These are phyloP conservation scores for Kodamaea restingae DNA, from an alignment of 805 yeast species.

Conservation along the genomic window DNA sequence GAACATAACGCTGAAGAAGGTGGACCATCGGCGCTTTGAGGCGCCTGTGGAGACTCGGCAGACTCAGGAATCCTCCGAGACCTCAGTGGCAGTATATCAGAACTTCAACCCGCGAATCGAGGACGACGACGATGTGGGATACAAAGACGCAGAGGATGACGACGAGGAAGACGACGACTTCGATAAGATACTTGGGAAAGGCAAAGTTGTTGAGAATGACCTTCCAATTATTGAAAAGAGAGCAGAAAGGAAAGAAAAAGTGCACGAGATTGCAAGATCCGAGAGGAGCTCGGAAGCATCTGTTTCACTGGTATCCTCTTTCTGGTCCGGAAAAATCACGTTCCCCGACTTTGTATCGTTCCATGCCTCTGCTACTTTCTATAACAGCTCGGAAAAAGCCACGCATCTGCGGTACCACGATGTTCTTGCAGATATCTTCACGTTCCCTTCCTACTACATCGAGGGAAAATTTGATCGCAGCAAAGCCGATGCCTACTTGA, in stretches of 20 bases:
- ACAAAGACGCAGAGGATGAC: conserved; percentile 6
- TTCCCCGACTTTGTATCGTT: conserved; percentile 50
- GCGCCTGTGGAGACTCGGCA: conserved; percentile 1
- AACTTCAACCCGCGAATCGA: conserved; percentile 20
- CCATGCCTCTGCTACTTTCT: conserved; percentile 33
- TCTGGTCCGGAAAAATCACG: conserved; percentile 48
- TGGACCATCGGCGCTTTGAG: conserved; percentile 35
- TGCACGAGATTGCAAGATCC: not conserved
- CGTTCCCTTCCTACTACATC: conserved; percentile 34
- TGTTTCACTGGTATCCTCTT: no score
- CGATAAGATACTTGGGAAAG: conserved; percentile 3
- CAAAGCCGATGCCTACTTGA: conserved; percentile 56
- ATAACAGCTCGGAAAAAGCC: conserved; percentile 28
- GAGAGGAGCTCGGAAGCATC: not conserved
- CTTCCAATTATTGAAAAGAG: not conserved
- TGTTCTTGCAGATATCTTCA: conserved; percentile 27
- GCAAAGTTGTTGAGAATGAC: not conserved
- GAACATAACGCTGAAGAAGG: conserved; percentile 26
- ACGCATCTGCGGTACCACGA: conserved; percentile 21
- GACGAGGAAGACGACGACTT: conserved; percentile 7
- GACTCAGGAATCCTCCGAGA: not conserved
- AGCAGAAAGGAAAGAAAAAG: not conserved
- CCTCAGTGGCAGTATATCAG: conserved; percentile 9
- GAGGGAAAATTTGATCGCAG: conserved; percentile 59
- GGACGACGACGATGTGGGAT: conserved; percentile 21